These are phyloP conservation scores for Tulasnella sp. DNA, from an alignment of 768 basidiomycete species.

Conservation along the genomic window DNA sequence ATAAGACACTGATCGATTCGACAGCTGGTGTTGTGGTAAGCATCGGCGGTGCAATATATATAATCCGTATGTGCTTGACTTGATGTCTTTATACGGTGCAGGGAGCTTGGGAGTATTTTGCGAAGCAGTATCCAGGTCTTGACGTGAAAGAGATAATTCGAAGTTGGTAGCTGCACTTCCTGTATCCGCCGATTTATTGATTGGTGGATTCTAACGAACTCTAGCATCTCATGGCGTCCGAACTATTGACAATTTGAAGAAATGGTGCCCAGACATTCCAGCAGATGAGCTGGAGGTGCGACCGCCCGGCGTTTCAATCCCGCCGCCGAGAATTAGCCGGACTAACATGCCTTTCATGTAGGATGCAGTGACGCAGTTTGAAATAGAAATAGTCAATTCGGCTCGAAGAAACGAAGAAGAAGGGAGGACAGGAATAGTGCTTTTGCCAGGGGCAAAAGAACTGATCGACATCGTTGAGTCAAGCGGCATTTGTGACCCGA, in stretches of 20 bases:
- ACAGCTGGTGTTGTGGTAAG: slow-evolving; percentile 59
- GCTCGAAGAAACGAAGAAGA: slow-evolving; percentile 2
- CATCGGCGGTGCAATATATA: neutral
- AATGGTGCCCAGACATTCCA: slow-evolving; percentile 12
- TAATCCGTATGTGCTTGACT: neutral
- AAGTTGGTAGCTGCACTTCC: slow-evolving; percentile 18
- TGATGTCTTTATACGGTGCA: neutral
- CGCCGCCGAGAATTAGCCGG: neutral
- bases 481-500: too few species aligned
- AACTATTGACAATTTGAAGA: slow-evolving; percentile 58
- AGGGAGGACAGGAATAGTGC: slow-evolving; percentile 27
- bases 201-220: neutral
- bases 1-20: slow-evolving; percentile 58
- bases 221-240: slow-evolving; percentile 60
- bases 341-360: slow-evolving; percentile 21
- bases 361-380: slow-evolving; percentile 65
- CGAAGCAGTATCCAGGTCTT: slow-evolving; percentile 36
- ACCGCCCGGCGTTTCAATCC: neutral
- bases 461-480: slow-evolving; percentile 36
- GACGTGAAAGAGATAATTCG: slow-evolving; percentile 24
- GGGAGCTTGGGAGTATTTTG: slow-evolving; percentile 62
- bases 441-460: slow-evolving; percentile 49
- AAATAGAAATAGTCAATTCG: slow-evolving; percentile 50
- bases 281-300: neutral
- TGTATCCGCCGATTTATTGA: neutral